Percentiles rank a stretch among this genome's conserved stretches.
Evolutionary conservation across 2,329 filamentous ascomycete species (phyloP).

Genomic region (Aspergillus uvarum): DNA sequence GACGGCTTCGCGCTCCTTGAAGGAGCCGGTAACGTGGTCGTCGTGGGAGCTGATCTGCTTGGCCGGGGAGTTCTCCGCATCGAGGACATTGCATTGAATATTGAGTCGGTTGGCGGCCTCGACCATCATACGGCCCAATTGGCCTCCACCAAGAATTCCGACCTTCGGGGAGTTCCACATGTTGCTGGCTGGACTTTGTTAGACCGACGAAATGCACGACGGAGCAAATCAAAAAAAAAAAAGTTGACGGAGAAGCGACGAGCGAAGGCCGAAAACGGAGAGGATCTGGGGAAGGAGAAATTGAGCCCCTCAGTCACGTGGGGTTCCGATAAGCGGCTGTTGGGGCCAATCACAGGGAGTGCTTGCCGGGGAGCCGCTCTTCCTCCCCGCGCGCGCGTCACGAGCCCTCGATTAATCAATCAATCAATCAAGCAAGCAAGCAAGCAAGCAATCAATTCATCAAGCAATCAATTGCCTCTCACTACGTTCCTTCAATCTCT

Average conservation of each 20-base stretch:
- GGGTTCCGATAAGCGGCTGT: conserved; percentile 20
- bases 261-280: conserved; percentile 6
- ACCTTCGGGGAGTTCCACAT: conserved; percentile 46
- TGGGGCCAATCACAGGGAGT: conserved; percentile 16
- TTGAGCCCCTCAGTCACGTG: conserved; percentile 26
- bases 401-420: conserved; percentile 3
- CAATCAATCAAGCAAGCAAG: background rate
- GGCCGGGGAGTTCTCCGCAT: conserved; percentile 72
- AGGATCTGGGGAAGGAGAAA: conserved; percentile 5
- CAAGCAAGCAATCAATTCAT: background rate
- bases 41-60: conserved; percentile 79
- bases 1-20: conserved; percentile 79
- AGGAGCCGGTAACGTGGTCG: conserved; percentile 78
- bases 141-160: conserved; percentile 62
- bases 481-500: background rate
- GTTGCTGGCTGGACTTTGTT: conserved; percentile 9
- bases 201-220: conserved; percentile 1
- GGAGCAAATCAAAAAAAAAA: background rate
- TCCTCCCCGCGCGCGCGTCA: conserved; percentile 17
- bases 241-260: background rate
- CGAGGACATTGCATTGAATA: conserved; percentile 75
- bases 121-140: conserved; percentile 89
- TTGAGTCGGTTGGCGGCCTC: conserved; percentile 81
- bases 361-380: conserved; percentile 9
- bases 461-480: background rate